A percentile compares a stretch with the other conserved stretches of the same genome.
These are phyloP conservation scores for Trichoderma sp. DNA, from an alignment of 2,329 filamentous ascomycete species.

Conservation along the genomic window DNA sequence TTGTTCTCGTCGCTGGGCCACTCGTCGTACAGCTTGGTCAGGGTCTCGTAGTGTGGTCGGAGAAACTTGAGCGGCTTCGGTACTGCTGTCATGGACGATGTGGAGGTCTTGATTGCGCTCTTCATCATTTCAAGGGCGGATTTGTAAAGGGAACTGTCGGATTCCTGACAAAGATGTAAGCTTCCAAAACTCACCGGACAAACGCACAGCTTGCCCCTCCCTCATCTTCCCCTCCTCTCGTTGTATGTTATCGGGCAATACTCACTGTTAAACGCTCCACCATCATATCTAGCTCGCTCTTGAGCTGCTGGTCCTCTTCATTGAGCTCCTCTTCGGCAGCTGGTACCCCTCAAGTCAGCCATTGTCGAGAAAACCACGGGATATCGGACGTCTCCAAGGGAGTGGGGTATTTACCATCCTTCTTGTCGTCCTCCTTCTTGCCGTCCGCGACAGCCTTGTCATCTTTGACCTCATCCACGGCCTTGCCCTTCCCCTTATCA, in stretches of 20 bases:
- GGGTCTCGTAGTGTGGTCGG: constrained; percentile 88
- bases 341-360: constrained; percentile 21
- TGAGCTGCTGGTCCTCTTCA: constrained; percentile 97
- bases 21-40: constrained; percentile 83
- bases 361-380: not conserved
- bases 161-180: constrained; percentile 58
- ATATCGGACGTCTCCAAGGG: constrained; percentile 10
- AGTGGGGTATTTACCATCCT: constrained; percentile 39
- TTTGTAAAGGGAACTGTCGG: constrained; percentile 83
- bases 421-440: constrained; percentile 72
- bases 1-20: constrained; percentile 86
- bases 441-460: constrained; percentile 68
- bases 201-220: not conserved
- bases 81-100: constrained; percentile 98
- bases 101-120: constrained; percentile 97
- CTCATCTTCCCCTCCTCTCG: not conserved
- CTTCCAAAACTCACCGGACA: not conserved
- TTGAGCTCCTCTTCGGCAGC: constrained; percentile 77
- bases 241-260: constrained; percentile 7
- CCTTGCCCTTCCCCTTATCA: constrained; percentile 97
- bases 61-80: constrained; percentile 98
- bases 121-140: constrained; percentile 94
- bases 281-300: constrained; percentile 96
- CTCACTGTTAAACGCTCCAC: constrained; percentile 87
- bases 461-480: constrained; percentile 66